A percentile compares a stretch with the other conserved stretches of the same genome.
phyloP scores from a whole-genome alignment of 2,329 filamentous ascomycete species.

The Aciculosporium take region DNA sequence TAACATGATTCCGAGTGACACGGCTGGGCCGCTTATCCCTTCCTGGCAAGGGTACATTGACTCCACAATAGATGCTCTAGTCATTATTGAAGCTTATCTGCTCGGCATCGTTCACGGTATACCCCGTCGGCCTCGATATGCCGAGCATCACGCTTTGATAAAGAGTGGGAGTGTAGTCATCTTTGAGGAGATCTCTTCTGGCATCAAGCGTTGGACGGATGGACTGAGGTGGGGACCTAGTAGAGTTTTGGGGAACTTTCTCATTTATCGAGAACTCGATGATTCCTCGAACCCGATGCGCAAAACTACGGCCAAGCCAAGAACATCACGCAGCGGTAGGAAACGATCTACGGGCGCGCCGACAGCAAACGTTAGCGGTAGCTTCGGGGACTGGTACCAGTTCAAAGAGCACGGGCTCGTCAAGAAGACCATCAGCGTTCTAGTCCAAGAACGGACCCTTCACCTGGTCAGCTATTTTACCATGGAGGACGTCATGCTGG shows the following conservation, averaged over 20 bases:
- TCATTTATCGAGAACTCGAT: slow-evolving; percentile 70
- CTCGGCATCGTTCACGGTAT: slow-evolving; percentile 57
- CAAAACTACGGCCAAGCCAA: not conserved
- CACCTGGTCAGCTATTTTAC: slow-evolving; percentile 82
- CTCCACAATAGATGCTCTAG: slow-evolving; percentile 57
- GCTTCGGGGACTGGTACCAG: slow-evolving; percentile 69
- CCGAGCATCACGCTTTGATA: slow-evolving; percentile 62
- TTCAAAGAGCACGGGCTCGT: slow-evolving; percentile 72
- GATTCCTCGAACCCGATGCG: slow-evolving; percentile 5
- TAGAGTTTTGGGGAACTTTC: slow-evolving; percentile 70
- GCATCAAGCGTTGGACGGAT: slow-evolving; percentile 88
- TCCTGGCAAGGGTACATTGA: slow-evolving; percentile 53
- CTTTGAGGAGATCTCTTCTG: slow-evolving; percentile 77
- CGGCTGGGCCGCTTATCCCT: slow-evolving; percentile 32
- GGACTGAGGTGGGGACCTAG: slow-evolving; percentile 81
- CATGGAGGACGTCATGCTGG: slow-evolving; percentile 41
- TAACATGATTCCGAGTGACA: slow-evolving; percentile 1
- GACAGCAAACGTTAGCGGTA: slow-evolving; percentile 38
- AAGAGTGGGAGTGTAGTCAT: slow-evolving; percentile 75
- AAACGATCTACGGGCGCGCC: not conserved
- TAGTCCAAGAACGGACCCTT: slow-evolving; percentile 57
- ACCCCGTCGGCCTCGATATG: slow-evolving; percentile 68
- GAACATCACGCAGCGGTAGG: not conserved
- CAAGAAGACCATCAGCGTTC: slow-evolving; percentile 83
- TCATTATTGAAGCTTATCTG: slow-evolving; percentile 70